Evolutionary conservation across 441 rosid genomes (phyloP).

Genomic region (Geranium incanum): DNA sequence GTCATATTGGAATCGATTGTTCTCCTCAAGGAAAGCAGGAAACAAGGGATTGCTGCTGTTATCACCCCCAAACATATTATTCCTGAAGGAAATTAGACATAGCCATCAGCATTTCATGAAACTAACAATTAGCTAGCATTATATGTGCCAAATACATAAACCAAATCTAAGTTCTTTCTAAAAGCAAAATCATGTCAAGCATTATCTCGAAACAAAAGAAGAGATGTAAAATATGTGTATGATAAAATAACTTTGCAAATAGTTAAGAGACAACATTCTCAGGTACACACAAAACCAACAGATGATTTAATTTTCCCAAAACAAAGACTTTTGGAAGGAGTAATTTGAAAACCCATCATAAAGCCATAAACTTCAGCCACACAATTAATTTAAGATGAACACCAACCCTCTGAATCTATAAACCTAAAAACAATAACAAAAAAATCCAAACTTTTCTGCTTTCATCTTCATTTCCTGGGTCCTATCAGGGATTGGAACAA

Average conservation of each 20-base stretch:
- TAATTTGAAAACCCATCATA: background rate
- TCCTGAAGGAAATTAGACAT: slow-evolving; percentile 21
- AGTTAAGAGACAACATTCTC: background rate
- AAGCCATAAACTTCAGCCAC: background rate
- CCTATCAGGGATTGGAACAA: background rate
- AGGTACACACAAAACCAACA: background rate
- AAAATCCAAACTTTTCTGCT: background rate
- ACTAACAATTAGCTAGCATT: background rate
- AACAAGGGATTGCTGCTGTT: slow-evolving; percentile 31
- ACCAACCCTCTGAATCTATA: background rate
- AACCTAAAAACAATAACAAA: background rate
- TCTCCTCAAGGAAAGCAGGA: slow-evolving; percentile 42
- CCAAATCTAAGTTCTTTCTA: background rate
- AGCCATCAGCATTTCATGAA: background rate
- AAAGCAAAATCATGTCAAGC: too few species aligned
- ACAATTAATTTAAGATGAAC: background rate
- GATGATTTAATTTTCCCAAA: background rate
- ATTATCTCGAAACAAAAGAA: background rate
- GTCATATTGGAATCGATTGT: slow-evolving; percentile 38
- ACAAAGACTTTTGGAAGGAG: background rate
- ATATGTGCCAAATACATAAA: background rate
- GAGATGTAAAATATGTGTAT: background rate
- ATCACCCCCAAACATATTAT: slow-evolving; percentile 51
- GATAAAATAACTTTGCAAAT: background rate
- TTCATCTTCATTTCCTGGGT: slow-evolving; percentile 6